Evolutionary conservation across 176 grass and related monocot species (phyloP).

Genomic region (Hsuehochloa calcarea): DNA sequence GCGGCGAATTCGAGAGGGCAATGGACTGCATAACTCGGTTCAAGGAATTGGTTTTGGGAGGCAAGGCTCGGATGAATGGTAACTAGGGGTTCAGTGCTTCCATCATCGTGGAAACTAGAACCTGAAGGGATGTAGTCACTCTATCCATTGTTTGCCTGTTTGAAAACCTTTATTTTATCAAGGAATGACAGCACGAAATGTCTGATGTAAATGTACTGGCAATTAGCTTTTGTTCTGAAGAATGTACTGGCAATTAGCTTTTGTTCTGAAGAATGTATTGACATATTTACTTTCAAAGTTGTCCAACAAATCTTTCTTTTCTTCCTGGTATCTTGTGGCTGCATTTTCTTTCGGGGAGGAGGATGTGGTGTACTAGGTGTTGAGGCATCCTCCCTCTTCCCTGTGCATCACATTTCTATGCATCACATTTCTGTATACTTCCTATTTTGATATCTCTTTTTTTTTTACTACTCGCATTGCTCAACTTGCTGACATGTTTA

Average conservation of each 20-base stretch:
- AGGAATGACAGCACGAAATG: not conserved
- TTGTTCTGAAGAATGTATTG: not conserved
- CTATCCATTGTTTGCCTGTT: not conserved
- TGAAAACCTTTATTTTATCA: not conserved
- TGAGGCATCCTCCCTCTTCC: no score
- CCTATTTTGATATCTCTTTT: no score
- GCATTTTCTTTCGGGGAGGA: no score
- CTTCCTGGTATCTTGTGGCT: no score
- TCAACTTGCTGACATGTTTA: no score
- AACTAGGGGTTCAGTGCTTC: not conserved
- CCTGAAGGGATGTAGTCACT: not conserved
- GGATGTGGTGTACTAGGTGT: no score
- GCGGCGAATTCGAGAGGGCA: slow-evolving; percentile 56
- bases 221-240: not conserved
- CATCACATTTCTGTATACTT: no score
- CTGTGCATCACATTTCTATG: no score
- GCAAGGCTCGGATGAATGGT: slow-evolving; percentile 12
- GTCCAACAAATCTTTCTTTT: not conserved
- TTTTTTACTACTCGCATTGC: no score
- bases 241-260: not conserved
- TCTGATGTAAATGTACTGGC: not conserved
- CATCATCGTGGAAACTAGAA: not conserved
- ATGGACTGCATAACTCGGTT: slow-evolving; percentile 56
- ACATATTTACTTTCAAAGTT: not conserved
- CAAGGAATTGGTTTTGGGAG: slow-evolving; percentile 61